These are phyloP conservation scores for Ilyonectria sp. DNA, from an alignment of 2,329 filamentous ascomycete species.

Conservation along the genomic window DNA sequence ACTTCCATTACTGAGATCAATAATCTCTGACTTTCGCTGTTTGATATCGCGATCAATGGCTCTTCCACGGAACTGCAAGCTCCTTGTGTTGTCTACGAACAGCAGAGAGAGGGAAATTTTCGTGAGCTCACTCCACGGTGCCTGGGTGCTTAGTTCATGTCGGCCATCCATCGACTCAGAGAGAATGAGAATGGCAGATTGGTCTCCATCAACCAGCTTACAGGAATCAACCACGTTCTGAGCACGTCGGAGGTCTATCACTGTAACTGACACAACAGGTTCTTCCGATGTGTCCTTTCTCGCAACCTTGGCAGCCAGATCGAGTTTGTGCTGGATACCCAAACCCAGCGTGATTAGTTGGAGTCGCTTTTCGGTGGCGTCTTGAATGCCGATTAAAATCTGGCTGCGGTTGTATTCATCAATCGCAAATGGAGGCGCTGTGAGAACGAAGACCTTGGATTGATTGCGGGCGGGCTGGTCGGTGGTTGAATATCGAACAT, in stretches of 20 bases:
- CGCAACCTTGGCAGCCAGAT: conserved; percentile 42
- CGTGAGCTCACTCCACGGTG: conserved; percentile 81
- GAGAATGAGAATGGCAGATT: conserved; percentile 79
- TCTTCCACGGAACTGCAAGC: conserved; percentile 70
- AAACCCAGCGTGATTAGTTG: conserved; percentile 76
- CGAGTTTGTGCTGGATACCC: conserved; percentile 58
- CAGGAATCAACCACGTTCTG: conserved; percentile 82
- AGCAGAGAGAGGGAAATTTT: conserved; percentile 76
- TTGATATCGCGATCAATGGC: conserved; percentile 67
- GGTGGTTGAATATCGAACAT: conserved; percentile 72
- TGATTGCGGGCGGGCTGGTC: conserved; percentile 67
- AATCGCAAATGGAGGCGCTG: conserved; percentile 69
- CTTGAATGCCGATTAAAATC: conserved; percentile 78
- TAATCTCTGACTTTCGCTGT: conserved; percentile 61
- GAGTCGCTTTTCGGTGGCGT: conserved; percentile 76
- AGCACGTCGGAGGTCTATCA: conserved; percentile 69
- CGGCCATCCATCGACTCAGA: conserved; percentile 75
- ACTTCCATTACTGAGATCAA: conserved; percentile 63
- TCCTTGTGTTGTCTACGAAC: conserved; percentile 71
- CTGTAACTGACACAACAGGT: conserved; percentile 48
- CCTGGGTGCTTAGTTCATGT: conserved; percentile 79
- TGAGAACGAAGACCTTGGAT: conserved; percentile 77
- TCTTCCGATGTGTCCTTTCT: conserved; percentile 40
- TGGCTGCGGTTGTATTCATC: conserved; percentile 69
- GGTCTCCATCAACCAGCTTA: conserved; percentile 76